Base-by-base conservation (phyloP, 257 asterid species). In the Fraxinus americana region DNA sequence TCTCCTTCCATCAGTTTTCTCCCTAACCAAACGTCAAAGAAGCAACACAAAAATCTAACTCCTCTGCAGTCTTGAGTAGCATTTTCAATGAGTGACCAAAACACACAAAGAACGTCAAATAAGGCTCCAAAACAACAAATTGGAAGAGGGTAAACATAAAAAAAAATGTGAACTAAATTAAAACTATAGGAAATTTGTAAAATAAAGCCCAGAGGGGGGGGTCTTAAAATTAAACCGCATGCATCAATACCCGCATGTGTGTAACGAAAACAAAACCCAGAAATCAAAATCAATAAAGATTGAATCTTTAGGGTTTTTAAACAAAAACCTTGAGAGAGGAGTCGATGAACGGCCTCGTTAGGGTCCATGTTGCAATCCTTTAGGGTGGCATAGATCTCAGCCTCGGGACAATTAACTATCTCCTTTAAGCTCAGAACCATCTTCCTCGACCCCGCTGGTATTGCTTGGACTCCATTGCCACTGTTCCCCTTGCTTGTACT, bases 281-380 rank as follows among this genome's bases (percentile, higher is more conserved):
- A 54, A 70, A 74, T 25, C 38, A 8, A 73, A 17, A 35, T 25
- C 32, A 23, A 8, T 2, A 8, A 48, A 76, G 39, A 74, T 29
- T 30, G 36, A 7, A 34, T 69, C 63, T 39, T 67, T 61, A 82
- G 75, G 84, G 67, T 63, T 73, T 79, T 21, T 30, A 68, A 81
- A 23, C 35, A 48, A 9, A 63, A 70, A 95, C 99, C 99, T 91
- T 93, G 98, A 54, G 92, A 80, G 39, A 95, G 89, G 71, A 95
- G 97, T 80, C 97, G 92, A 86, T 85, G 90, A 67, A 93, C 92
- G 68, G 99, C 92, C 80, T 93, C 98, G 83, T 95, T 91, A 50
- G 99, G 99, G 94, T 95, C 98, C 99, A 95, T 95, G 87, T 95
- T 89, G 82, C 99, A 95, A 36, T 95, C 99, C 87, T 90, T 91